These are phyloP conservation scores for Trametes cubensis DNA, from an alignment of 768 basidiomycete genomes.

Conservation along the genomic window DNA sequence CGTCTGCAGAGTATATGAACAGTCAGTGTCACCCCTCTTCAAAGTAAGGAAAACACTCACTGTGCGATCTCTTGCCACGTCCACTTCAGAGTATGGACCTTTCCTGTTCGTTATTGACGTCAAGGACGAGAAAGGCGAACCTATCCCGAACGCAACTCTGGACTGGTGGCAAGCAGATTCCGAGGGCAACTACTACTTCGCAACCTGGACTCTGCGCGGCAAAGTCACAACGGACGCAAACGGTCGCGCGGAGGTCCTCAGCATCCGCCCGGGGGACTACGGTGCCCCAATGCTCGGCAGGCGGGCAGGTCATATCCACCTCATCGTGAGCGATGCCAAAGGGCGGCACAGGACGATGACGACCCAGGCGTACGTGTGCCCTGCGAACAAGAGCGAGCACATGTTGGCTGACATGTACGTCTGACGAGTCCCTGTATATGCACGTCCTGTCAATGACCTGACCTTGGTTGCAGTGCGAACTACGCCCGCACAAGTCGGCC, in stretches of 20 bases:
- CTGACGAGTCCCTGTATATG: neutral
- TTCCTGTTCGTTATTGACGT: slow-evolving; percentile 27
- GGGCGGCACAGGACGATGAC: slow-evolving; percentile 24
- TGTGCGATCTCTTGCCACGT: too few relatives aligned
- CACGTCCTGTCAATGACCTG: neutral
- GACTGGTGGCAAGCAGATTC: slow-evolving; percentile 34
- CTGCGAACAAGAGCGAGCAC: slow-evolving; percentile 25
- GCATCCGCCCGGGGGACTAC: slow-evolving; percentile 29
- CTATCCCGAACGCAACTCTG: slow-evolving; percentile 25
- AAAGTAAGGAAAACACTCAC: too few relatives aligned
- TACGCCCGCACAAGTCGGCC: slow-evolving; percentile 17
- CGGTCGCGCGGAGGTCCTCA: slow-evolving; percentile 30
- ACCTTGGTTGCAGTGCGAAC: slow-evolving; percentile 18
- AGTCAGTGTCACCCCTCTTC: too few relatives aligned
- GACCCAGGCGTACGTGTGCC: slow-evolving; percentile 31
- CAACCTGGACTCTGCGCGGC: slow-evolving; percentile 30
- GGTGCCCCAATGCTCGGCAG: slow-evolving; percentile 6
- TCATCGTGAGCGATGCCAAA: slow-evolving; percentile 20
- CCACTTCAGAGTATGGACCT: slow-evolving; percentile 20
- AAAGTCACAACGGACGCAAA: slow-evolving; percentile 25
- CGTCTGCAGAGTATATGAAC: slow-evolving; percentile 20
- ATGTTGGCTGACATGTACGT: slow-evolving; percentile 29
- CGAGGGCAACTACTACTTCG: slow-evolving; percentile 27
- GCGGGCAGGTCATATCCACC: slow-evolving; percentile 30
- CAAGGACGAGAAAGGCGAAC: slow-evolving; percentile 28